Evolutionary conservation across 495 filamentous ascomycete genomes (phyloP), one percentile per base, ranked within the genome.

Genomic region (Ascobolus immersus): DNA sequence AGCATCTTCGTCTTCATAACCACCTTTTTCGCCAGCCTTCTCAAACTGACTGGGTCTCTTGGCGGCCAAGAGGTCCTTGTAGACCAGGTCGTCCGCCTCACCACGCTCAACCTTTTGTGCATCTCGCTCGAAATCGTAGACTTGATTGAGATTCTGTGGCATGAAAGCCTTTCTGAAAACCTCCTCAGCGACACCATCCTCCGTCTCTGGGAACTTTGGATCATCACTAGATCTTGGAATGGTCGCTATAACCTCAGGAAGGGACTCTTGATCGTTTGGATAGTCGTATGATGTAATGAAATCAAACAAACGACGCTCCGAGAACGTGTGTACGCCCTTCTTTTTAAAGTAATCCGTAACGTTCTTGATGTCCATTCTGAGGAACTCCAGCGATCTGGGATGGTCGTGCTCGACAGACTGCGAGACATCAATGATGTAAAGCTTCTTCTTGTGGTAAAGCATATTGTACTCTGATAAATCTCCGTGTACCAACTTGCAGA

Each of bases 401-500:
- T 96, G 86, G 37, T 94, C 80, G 48, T 91, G 81, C 56, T 93
- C 86, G 18, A 96, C 86, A 44, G 71, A 78, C 53, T 96, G 86
- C 42, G 79, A 90, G 28, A 96, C 86, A 57, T 96, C 86, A 44
- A 96, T 96, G 47, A 96, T 71, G 60, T 75, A 89, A 0, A 91
- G 63, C 42, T 71, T 69, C 28, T 66, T 60, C 43, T 81, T 62
- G 52, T 92, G 68, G 55, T 89, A 94, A 0, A 96, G 65, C 28
- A 91, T 65, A 44, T 96, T 96, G 59, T 94, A 96, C 57, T 94
- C 86, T 53, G 77, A 86, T 44, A 96, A 52, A 66, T 96, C 86
- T 8, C 80, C 86, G 49, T 96, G 86, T 1, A 96, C 89, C 3
- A 96, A 67, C 30, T 58, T 65, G 57, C 89, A 93, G 10, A 67